These are phyloP conservation scores for Chlorociboria aeruginascens DNA, from an alignment of 495 filamentous ascomycete genomes.

Conservation along the genomic window DNA sequence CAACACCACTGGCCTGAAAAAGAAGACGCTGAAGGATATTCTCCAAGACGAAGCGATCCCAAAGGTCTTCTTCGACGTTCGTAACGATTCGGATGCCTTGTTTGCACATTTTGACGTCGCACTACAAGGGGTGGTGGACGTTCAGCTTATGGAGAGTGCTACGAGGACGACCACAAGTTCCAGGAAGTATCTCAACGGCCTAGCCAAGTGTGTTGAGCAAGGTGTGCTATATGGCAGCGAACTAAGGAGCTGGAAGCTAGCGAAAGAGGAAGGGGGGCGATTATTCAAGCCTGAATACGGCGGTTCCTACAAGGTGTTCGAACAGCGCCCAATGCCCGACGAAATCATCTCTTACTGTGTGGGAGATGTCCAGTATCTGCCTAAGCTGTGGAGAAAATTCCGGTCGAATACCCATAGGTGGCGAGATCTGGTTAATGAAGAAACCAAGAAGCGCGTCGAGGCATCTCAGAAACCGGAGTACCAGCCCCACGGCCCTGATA, in stretches of 20 bases:
- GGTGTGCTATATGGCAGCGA: conserved; percentile 15
- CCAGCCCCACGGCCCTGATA: background rate
- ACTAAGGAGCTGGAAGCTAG: conserved; percentile 5
- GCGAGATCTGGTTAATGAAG: conserved; percentile 17
- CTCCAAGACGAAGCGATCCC: conserved; percentile 33
- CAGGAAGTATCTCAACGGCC: conserved; percentile 18
- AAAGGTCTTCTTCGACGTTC: conserved; percentile 43
- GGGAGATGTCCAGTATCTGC: conserved; percentile 31
- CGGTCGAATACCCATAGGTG: conserved; percentile 15
- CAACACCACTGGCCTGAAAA: conserved; percentile 16
- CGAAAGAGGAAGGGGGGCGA: conserved; percentile 26
- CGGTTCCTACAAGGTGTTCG: conserved; percentile 36
- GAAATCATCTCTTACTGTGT: conserved; percentile 35
- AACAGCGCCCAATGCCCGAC: conserved; percentile 28
- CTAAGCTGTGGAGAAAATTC: conserved; percentile 21
- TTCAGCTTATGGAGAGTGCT: conserved; percentile 45
- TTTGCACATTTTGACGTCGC: conserved; percentile 30
- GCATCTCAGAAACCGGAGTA: conserved; percentile 6
- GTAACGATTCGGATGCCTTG: conserved; percentile 40
- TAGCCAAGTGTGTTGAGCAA: conserved; percentile 33
- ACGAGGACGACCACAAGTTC: conserved; percentile 14
- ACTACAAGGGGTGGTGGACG: conserved; percentile 36
- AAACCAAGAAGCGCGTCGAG: conserved; percentile 17
- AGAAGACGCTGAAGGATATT: conserved; percentile 34
- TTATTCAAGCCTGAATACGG: conserved; percentile 29